These are phyloP conservation scores for Suaeda aralocaspica DNA, from an alignment of 148 eudicot species.

Conservation along the genomic window DNA sequence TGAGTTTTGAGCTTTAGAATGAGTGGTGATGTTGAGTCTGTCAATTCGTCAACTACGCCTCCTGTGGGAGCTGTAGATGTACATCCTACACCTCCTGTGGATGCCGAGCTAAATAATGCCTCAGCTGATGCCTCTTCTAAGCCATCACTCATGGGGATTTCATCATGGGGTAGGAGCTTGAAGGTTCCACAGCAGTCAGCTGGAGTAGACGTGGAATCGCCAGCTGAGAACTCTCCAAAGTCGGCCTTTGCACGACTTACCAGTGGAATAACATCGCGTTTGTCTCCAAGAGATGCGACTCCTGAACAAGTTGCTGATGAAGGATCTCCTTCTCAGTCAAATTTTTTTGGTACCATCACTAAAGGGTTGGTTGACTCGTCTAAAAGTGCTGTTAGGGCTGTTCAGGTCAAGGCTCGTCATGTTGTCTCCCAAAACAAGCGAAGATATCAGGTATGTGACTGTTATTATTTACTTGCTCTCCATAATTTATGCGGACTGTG, in stretches of 20 bases:
- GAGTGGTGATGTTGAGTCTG: conserved; percentile 32
- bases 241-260: conserved; percentile 76
- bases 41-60: conserved; percentile 35
- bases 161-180: conserved; percentile 77
- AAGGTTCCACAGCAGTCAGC: conserved; percentile 57
- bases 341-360: conserved; percentile 70
- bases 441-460: conserved; percentile 75
- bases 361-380: conserved; percentile 92
- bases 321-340: conserved; percentile 52
- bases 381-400: conserved; percentile 91
- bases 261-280: conserved; percentile 61
- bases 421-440: conserved; percentile 96
- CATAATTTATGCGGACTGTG: not conserved
- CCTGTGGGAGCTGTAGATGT: conserved; percentile 30
- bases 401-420: conserved; percentile 93
- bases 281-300: conserved; percentile 69
- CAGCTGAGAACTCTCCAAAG: conserved; percentile 53
- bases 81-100: conserved; percentile 33
- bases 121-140: conserved; percentile 46
- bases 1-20: conserved; percentile 17
- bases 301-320: conserved; percentile 53
- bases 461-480: no score
- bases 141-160: conserved; percentile 54
- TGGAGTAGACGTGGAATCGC: conserved; percentile 53
- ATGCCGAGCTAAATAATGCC: conserved; percentile 31